phyloP scores from a whole-genome alignment of 1,139 yeast genomes.

The Diutina rugosa region DNA sequence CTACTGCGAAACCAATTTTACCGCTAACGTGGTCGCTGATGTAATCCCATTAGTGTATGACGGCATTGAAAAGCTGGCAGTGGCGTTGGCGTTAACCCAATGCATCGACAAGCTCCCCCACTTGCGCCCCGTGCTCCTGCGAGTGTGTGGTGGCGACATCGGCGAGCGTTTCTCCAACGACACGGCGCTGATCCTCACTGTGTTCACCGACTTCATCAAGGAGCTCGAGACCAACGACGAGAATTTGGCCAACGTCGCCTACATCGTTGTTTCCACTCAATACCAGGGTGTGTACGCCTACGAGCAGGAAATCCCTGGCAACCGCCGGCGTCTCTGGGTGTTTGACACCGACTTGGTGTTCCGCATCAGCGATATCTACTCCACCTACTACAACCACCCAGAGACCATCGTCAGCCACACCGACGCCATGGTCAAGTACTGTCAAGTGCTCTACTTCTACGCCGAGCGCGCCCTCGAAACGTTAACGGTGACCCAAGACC shows the following conservation, averaged over 20 bases:
- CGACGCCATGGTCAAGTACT: conserved; percentile 12
- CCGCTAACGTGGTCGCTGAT: conserved; percentile 7
- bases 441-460: conserved; percentile 24
- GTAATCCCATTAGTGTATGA: conserved; percentile 25
- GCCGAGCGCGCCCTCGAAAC: conserved; percentile 23
- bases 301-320: conserved; percentile 10
- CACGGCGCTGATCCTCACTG: conserved; percentile 19
- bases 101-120: background rate
- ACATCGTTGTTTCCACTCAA: conserved; percentile 22
- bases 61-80: conserved; percentile 43
- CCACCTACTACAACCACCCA: background rate
- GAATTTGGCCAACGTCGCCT: conserved; percentile 14
- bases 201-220: conserved; percentile 23
- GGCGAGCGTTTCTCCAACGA: conserved; percentile 18
- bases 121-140: background rate
- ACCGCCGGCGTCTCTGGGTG: conserved; percentile 15
- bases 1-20: conserved; percentile 36
- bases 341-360: conserved; percentile 25
- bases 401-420: background rate
- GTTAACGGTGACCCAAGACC: conserved; percentile 17
- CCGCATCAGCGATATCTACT: conserved; percentile 17
- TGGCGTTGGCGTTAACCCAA: conserved; percentile 18
- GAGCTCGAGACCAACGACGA: conserved; percentile 9
- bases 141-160: conserved; percentile 3
- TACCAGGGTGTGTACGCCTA: conserved; percentile 27